Conservation (phyloP, 1,284 basidiomycete genomes). For the Ustilago sp. region DNA sequence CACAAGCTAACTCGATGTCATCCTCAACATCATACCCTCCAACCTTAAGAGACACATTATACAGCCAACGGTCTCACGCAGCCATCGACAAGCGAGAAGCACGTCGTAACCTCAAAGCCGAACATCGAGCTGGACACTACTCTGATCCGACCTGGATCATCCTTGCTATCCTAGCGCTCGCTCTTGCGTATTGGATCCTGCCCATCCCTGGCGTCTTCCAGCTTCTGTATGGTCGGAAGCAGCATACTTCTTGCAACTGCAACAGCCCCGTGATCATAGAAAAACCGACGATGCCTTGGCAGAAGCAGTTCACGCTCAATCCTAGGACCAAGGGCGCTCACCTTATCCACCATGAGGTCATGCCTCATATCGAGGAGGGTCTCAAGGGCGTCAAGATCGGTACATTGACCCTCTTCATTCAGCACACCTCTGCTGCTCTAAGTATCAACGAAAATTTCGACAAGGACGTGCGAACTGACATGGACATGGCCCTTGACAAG, state of each 20-base stretch:
- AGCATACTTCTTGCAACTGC: slow-evolving; percentile 5
- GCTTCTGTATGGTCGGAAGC: slow-evolving; percentile 23
- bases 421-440: slow-evolving; percentile 89
- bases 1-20: slow-evolving; percentile 31
- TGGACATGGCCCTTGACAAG: slow-evolving; percentile 77
- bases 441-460: slow-evolving; percentile 90
- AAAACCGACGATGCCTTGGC: slow-evolving; percentile 81
- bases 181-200: slow-evolving; percentile 44
- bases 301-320: slow-evolving; percentile 80
- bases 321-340: slow-evolving; percentile 75
- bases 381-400: slow-evolving; percentile 71
- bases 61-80: slow-evolving; percentile 33
- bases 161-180: slow-evolving; percentile 30
- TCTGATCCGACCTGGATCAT: slow-evolving; percentile 47
- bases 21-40: slow-evolving; percentile 10
- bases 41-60: slow-evolving; percentile 27
- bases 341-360: slow-evolving; percentile 84
- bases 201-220: slow-evolving; percentile 49
- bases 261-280: not conserved
- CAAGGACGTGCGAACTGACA: slow-evolving; percentile 73
- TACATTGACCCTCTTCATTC: slow-evolving; percentile 74
- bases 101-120: slow-evolving; percentile 32
- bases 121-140: slow-evolving; percentile 44
- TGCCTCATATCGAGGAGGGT: slow-evolving; percentile 79
- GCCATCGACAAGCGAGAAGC: slow-evolving; percentile 49